These are phyloP conservation scores for Volvox reticuliferus DNA, from an alignment of 139 green algal genomes.

Conservation along the genomic window DNA sequence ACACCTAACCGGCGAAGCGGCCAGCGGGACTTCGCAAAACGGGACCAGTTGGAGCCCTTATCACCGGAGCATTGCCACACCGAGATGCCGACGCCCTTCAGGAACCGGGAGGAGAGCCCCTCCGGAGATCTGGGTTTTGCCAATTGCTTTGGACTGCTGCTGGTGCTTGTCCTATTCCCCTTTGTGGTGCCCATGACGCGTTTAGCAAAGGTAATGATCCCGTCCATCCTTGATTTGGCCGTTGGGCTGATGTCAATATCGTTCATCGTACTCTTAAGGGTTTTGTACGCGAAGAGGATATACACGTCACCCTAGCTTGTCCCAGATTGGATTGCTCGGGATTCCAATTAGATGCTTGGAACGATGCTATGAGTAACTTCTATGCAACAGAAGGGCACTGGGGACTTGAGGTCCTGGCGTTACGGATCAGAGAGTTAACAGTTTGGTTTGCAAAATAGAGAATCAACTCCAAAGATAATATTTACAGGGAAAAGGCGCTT, in stretches of 20 bases:
- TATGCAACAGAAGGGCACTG: neutral
- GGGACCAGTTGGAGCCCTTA: slow-evolving; percentile 68
- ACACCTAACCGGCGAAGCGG: slow-evolving; percentile 55
- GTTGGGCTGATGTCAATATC: neutral
- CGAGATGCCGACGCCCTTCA: slow-evolving; percentile 23
- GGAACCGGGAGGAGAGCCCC: neutral
- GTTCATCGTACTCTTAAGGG: neutral
- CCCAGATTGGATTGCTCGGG: no score
- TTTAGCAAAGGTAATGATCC: neutral
- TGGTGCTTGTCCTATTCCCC: neutral
- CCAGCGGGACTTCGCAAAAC: slow-evolving; percentile 58
- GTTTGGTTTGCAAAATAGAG: neutral
- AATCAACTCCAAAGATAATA: no score
- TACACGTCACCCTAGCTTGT: no score
- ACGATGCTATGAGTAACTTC: neutral
- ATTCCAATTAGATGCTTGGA: neutral
- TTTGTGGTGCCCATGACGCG: neutral
- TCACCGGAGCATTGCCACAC: slow-evolving; percentile 69
- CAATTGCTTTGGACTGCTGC: neutral
- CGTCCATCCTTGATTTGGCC: neutral
- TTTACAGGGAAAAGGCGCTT: no score
- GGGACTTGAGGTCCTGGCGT: neutral
- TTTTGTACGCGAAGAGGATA: neutral
- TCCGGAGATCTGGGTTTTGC: neutral
- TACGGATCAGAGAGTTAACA: neutral